These are phyloP conservation scores for Acacia concinna DNA, from an alignment of 331 rosid species.

Conservation along the genomic window DNA sequence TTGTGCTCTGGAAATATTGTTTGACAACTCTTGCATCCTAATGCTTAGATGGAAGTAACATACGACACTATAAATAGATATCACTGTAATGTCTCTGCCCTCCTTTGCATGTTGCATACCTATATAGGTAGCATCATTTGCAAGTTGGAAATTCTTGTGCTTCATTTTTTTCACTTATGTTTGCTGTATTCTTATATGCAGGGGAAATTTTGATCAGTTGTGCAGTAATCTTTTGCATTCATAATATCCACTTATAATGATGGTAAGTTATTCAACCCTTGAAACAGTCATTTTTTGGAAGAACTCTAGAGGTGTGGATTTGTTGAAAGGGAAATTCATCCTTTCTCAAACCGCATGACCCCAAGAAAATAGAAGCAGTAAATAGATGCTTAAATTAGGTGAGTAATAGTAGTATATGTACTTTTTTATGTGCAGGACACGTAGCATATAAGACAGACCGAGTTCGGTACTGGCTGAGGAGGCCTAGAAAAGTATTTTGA, in stretches of 20 bases:
- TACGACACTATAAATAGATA: not conserved
- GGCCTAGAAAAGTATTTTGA: conserved; percentile 22
- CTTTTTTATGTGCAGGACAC: conserved; percentile 34
- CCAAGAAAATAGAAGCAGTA: not conserved
- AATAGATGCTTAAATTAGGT: not conserved
- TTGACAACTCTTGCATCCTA: not conserved
- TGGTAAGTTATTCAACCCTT: conserved; percentile 22
- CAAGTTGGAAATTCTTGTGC: not conserved
- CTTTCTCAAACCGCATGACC: not conserved
- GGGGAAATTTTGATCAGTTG: conserved; percentile 8
- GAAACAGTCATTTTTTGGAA: not conserved
- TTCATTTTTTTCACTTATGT: conserved; percentile 4
- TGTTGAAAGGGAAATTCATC: not conserved
- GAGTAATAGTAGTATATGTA: not conserved
- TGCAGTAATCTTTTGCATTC: not conserved
- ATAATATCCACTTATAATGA: not conserved
- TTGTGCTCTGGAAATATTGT: not conserved
- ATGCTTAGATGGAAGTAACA: not conserved
- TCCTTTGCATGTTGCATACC: not conserved
- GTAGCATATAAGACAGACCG: conserved; percentile 11
- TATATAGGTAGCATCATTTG: not conserved
- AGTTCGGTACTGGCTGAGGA: conserved; percentile 28
- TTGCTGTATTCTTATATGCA: conserved; percentile 10
- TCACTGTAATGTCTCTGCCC: not conserved
- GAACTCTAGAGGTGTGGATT: not conserved